Evolutionary conservation across 1,284 basidiomycete genomes (phyloP).

Genomic region (Moesziomyces sp.): DNA sequence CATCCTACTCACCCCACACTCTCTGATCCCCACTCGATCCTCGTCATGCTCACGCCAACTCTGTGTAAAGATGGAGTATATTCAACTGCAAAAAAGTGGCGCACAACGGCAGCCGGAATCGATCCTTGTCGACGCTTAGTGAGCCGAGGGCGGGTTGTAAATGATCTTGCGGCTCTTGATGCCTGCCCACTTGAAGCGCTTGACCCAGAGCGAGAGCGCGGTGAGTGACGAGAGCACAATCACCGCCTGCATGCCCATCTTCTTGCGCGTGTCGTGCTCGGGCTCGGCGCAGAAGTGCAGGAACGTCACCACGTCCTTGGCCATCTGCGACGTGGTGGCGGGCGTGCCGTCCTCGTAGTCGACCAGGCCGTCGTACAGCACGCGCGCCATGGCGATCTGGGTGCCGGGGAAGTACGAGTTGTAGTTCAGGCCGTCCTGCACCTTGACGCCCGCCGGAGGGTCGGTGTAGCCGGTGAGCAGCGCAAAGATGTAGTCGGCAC

Average conservation of each 20-base stretch:
- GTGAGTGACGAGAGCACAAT: slow-evolving; percentile 58
- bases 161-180: slow-evolving; percentile 61
- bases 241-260: slow-evolving; percentile 78
- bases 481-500: slow-evolving; percentile 95
- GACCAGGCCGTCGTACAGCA: slow-evolving; percentile 82
- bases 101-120: too few species aligned
- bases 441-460: slow-evolving; percentile 92
- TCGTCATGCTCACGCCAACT: too few species aligned
- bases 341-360: slow-evolving; percentile 78
- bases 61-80: not conserved
- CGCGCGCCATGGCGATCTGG: slow-evolving; percentile 97
- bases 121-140: slow-evolving; percentile 10
- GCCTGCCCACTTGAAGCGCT: slow-evolving; percentile 64
- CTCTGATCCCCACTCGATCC: too few species aligned
- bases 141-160: slow-evolving; percentile 58
- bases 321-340: slow-evolving; percentile 98
- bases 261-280: slow-evolving; percentile 97
- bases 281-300: slow-evolving; percentile 80
- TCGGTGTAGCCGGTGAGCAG: slow-evolving; percentile 97
- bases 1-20: too few species aligned
- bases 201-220: slow-evolving; percentile 57
- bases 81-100: too few species aligned
- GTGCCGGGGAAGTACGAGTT: slow-evolving; percentile 69
- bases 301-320: slow-evolving; percentile 97
- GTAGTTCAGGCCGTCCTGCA: slow-evolving; percentile 75